Evolutionary conservation across 1,139 yeast species (phyloP).

Genomic region (Scheffersomyces parashehatae): DNA sequence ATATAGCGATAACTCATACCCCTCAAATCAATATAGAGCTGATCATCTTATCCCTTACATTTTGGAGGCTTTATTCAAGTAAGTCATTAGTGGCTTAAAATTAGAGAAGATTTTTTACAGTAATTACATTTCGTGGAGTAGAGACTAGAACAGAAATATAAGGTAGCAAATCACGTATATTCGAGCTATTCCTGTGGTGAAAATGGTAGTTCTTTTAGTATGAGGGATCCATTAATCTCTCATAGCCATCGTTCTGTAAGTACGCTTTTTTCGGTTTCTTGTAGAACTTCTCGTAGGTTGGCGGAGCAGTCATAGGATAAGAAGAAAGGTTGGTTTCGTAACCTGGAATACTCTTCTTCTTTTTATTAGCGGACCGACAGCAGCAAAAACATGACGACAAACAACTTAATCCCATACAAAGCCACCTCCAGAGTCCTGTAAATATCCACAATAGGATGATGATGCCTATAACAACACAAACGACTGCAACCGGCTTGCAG

Average conservation of each 20-base stretch:
- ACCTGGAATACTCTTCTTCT: not conserved
- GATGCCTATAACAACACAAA: not conserved
- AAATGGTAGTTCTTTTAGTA: too few relatives aligned
- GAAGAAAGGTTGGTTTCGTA: not conserved
- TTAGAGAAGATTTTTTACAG: too few relatives aligned
- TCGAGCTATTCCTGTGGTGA: too few relatives aligned
- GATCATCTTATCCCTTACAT: too few relatives aligned
- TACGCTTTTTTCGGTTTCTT: not conserved
- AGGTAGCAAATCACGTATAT: too few relatives aligned
- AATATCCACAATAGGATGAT: not conserved
- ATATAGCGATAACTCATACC: too few relatives aligned
- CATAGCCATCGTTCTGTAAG: not conserved
- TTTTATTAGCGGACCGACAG: not conserved
- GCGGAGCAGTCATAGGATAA: not conserved
- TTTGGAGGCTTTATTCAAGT: too few relatives aligned
- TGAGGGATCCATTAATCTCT: not conserved
- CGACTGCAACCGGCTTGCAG: not conserved
- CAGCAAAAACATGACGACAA: not conserved
- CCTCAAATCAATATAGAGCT: too few relatives aligned
- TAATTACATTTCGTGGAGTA: too few relatives aligned
- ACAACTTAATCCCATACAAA: not conserved
- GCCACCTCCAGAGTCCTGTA: not conserved
- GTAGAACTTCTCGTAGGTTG: not conserved
- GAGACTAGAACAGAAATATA: too few relatives aligned
- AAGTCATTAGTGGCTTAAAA: too few relatives aligned